Conservation (phyloP, 139 green algal genomes). For the Chlorella sp. region DNA sequence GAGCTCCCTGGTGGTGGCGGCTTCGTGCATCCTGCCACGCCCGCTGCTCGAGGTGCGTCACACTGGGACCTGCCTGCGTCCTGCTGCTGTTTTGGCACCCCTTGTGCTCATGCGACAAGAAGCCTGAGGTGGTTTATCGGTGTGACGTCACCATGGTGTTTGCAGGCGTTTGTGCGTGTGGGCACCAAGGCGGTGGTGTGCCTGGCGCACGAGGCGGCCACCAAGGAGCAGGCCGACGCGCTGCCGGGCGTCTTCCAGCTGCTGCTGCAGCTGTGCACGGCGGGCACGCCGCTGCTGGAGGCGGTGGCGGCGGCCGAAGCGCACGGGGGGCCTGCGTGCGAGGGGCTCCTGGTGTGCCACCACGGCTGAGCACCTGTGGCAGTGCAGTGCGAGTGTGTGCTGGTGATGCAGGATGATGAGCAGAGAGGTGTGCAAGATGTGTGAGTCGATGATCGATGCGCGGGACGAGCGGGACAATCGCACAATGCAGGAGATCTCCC, state of each 20-base stretch:
- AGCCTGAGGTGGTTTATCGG: too few species aligned
- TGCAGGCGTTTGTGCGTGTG: slow-evolving; percentile 1
- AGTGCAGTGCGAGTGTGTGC: too few species aligned
- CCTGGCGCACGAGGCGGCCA: background rate
- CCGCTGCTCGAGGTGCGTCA: background rate
- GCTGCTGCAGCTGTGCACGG: background rate
- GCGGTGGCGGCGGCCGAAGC: background rate
- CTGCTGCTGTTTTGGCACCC: background rate
- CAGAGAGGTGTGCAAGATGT: too few species aligned
- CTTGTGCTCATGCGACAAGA: too few species aligned
- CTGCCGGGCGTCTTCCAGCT: background rate
- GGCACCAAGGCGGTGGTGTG: background rate
- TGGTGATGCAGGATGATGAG: too few species aligned
- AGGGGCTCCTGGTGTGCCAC: background rate
- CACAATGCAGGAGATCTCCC: too few species aligned
- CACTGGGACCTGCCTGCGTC: background rate
- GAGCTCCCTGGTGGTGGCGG: background rate
- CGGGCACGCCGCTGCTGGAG: background rate
- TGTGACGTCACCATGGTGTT: too few species aligned
- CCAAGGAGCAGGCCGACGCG: background rate
- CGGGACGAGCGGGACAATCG: too few species aligned
- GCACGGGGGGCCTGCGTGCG: background rate
- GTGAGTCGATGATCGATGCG: too few species aligned
- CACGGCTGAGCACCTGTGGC: too few species aligned
- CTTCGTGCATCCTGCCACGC: background rate